Conservation (phyloP, 2,329 filamentous ascomycete genomes). For the Elsinoe australis region DNA sequence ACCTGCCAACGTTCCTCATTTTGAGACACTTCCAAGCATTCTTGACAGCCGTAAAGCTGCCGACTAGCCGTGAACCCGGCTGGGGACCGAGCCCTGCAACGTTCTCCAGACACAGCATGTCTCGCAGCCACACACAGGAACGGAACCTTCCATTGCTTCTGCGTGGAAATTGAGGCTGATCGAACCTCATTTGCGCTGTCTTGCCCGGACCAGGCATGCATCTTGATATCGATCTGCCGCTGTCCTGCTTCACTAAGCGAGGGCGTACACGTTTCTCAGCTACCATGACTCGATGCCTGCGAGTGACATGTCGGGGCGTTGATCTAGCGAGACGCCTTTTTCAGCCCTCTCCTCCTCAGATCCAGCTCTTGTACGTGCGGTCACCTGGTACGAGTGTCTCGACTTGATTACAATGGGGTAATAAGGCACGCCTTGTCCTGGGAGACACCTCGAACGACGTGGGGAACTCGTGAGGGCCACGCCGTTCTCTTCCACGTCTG, state of each 20-base stretch:
- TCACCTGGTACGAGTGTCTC: background rate
- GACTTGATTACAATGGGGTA: background rate
- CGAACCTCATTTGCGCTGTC: background rate
- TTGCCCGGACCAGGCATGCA: constrained; percentile 6
- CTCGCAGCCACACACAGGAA: background rate
- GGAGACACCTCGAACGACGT: constrained; percentile 2
- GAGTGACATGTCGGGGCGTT: constrained; percentile 5
- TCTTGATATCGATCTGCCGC: constrained; percentile 1
- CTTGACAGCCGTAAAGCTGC: constrained; percentile 6
- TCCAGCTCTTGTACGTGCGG: background rate
- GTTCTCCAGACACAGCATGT: background rate
- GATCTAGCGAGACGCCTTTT: constrained; percentile 8
- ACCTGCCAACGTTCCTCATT: constrained; percentile 6
- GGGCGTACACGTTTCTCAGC: background rate
- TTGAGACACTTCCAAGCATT: background rate
- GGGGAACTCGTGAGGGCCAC: constrained; percentile 4
- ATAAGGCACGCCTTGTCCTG: background rate
- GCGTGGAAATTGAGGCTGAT: too few species aligned
- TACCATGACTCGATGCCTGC: constrained; percentile 3
- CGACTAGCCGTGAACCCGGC: constrained; percentile 11
- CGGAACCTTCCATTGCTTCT: too few species aligned
- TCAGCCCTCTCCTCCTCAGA: too few species aligned
- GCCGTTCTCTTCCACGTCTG: background rate
- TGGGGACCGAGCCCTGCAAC: constrained; percentile 5
- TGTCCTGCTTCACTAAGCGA: constrained; percentile 14